Conservation (phyloP, 495 filamentous ascomycete species). For the Friedmanniomyces simplex region DNA sequence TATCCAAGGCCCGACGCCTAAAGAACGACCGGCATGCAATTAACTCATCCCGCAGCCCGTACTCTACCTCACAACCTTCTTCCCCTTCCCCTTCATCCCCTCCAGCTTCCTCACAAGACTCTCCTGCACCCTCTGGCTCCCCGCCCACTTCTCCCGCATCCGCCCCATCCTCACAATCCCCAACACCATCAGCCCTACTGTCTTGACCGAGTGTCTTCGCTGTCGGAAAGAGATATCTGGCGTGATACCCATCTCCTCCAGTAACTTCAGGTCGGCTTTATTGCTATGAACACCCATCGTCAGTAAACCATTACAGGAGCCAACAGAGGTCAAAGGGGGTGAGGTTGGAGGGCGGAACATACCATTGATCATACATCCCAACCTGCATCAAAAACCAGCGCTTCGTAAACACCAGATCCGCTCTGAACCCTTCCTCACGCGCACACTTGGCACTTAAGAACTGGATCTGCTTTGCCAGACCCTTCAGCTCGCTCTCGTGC, state of each 20-base stretch:
- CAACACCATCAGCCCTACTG: slow-evolving; percentile 43
- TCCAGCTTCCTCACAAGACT: slow-evolving; percentile 13
- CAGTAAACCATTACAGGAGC: slow-evolving; percentile 7
- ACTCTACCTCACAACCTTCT: background rate
- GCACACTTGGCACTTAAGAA: slow-evolving; percentile 71
- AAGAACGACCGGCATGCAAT: background rate
- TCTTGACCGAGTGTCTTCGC: slow-evolving; percentile 37
- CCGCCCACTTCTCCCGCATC: slow-evolving; percentile 40
- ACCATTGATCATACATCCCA: slow-evolving; percentile 75
- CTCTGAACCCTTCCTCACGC: slow-evolving; percentile 70
- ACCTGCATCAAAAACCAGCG: slow-evolving; percentile 68
- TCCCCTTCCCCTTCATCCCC: slow-evolving; percentile 4
- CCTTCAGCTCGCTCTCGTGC: slow-evolving; percentile 72
- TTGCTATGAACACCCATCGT: slow-evolving; percentile 55
- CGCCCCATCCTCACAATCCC: slow-evolving; percentile 46
- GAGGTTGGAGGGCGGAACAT: too few relatives aligned
- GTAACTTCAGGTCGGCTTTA: slow-evolving; percentile 75
- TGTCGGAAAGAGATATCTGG: slow-evolving; percentile 33
- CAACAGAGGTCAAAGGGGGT: too few relatives aligned
- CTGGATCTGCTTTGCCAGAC: slow-evolving; percentile 77
- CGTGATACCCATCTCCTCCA: slow-evolving; percentile 66
- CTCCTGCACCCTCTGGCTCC: slow-evolving; percentile 27
- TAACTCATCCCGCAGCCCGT: background rate
- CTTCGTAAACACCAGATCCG: slow-evolving; percentile 71
- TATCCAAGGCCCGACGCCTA: background rate